Evolutionary conservation across 2,329 filamentous ascomycete species (phyloP), one percentile per base, ranked within the genome.

Genomic region (Alternaria burnsii): DNA sequence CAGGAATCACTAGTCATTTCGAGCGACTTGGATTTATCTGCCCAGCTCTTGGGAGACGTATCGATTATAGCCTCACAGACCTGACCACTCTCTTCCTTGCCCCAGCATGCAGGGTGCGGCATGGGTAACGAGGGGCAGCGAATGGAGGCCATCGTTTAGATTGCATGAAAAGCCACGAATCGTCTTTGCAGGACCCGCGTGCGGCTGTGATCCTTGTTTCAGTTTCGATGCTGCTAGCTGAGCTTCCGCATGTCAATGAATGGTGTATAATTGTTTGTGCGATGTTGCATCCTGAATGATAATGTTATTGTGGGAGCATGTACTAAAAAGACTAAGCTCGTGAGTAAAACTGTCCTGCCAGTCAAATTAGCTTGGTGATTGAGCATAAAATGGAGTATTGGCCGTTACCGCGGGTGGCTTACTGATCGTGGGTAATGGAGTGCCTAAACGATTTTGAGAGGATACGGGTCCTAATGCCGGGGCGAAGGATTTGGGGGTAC

Each of bases 61-160:
- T 59, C 22, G 24, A 56, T 46, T 20, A 34, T 46, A 51, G 57
- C 44, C n/a, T 47, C 26, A 38, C 18, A 20, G 24, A 12, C 11
- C 30, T 28, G 38, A 32, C 46, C 38, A 56, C 41, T 50, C 43
- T 40, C 14, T 44, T 52, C 4, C 32, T 4, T 44, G 14, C 14
- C 40, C 46, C 22, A 32, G 46, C 40, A 50, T 46, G 32, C 52
- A 59, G 52, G 32, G 38, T 44, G 52, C 38, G 44, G n/a, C 36
- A 42, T 46, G 54, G 46, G 46, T 26, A 30, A 24, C 36, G 20
- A 11, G 12, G 47, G 47, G 42, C 32, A 42, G 53, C 57, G 24
- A 59, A 59, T 59, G 22, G 36, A 56, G 18, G 12, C 20, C 11
- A n/a, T 38, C n/a, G 10, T 26, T 40, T 24, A 59, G 40, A 56